These are phyloP conservation scores for Solanum hybrid DNA, from an alignment of 305 asterid species.

Conservation along the genomic window DNA sequence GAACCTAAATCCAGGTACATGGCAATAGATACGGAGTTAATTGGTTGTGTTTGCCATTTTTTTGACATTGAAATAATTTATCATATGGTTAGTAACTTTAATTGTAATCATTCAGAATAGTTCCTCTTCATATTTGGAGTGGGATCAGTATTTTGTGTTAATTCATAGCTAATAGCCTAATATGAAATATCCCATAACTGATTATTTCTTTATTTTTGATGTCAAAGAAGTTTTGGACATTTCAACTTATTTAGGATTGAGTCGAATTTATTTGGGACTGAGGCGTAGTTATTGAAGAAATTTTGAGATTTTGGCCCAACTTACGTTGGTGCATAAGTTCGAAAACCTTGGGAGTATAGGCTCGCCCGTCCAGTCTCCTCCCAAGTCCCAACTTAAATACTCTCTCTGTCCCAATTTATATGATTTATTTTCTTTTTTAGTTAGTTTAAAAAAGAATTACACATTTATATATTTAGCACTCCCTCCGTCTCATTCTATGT, in stretches of 20 bases:
- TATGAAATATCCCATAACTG: background rate
- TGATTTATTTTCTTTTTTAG: fast-evolving
- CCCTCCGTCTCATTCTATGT: background rate
- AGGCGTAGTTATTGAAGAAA: background rate
- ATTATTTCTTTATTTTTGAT: background rate
- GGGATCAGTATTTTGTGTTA: background rate
- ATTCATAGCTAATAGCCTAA: background rate
- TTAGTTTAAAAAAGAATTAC: background rate
- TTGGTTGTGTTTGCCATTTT: background rate
- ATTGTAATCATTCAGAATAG: background rate
- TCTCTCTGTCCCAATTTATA: background rate
- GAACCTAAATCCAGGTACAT: background rate
- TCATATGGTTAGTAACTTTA: background rate
- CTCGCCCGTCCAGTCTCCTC: fast-evolving
- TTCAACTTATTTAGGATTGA: background rate
- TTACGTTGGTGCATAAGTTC: background rate
- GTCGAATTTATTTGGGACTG: background rate
- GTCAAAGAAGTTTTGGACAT: background rate
- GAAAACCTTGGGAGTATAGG: background rate
- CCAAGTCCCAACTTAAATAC: background rate
- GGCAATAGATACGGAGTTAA: background rate
- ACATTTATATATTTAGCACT: background rate
- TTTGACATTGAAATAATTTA: background rate
- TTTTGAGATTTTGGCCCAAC: background rate
- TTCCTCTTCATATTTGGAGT: background rate